phyloP scores from a whole-genome alignment of 2,329 filamentous ascomycete species.

The Colletotrichum magnum region DNA sequence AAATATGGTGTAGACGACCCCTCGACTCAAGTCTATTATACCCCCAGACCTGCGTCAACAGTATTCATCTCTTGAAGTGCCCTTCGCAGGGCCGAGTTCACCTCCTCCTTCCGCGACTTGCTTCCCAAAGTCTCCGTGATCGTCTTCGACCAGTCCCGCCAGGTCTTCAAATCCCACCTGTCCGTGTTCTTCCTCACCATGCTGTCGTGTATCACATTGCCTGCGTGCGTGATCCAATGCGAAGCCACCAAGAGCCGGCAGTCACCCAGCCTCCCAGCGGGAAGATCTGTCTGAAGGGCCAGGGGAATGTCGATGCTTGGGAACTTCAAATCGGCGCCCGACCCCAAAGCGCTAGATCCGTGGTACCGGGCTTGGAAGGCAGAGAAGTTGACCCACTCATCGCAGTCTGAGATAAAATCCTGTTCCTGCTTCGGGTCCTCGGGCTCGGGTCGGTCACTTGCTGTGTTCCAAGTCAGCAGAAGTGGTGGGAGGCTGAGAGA shows the following conservation, averaged over 20 bases:
- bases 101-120: neutral
- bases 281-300: neutral
- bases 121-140: neutral
- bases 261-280: neutral
- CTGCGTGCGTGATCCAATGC: neutral
- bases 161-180: neutral
- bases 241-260: conserved; percentile 4
- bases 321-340: neutral
- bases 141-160: neutral
- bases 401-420: neutral
- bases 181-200: neutral
- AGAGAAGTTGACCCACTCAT: conserved; percentile 15
- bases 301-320: neutral
- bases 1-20: no score
- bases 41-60: neutral
- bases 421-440: neutral
- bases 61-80: neutral
- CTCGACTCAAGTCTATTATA: no score
- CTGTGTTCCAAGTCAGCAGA: neutral
- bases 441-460: neutral
- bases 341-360: neutral
- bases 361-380: neutral
- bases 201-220: neutral
- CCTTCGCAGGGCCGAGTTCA: neutral
- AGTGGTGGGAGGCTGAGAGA: neutral